Evolutionary conservation across 257 asterid species (phyloP).

Genomic region (Linaria vulgaris): DNA sequence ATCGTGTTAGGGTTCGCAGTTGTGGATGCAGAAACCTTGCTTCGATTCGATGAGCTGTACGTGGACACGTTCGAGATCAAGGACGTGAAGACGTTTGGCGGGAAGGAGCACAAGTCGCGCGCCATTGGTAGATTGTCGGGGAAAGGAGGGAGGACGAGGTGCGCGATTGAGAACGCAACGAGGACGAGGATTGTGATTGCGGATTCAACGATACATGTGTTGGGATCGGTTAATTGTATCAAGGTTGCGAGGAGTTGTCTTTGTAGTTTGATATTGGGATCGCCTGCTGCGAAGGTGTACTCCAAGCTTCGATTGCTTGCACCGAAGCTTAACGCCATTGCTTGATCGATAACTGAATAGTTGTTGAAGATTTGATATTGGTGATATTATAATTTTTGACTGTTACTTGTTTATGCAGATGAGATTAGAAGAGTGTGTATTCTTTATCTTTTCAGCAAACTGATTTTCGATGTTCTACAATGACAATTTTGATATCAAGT

Average conservation of each 20-base stretch:
- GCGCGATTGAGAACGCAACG: constrained; percentile 39
- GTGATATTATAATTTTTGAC: no score
- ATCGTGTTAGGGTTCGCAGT: constrained; percentile 48
- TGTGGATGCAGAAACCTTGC: constrained; percentile 39
- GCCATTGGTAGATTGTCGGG: constrained; percentile 57
- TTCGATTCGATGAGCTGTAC: constrained; percentile 44
- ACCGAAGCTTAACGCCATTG: not conserved
- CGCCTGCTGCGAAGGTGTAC: constrained; percentile 36
- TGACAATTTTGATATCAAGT: no score
- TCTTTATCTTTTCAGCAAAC: no score
- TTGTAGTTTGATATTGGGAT: constrained; percentile 31
- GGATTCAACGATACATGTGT: constrained; percentile 26
- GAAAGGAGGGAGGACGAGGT: constrained; percentile 51
- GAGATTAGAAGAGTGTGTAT: no score
- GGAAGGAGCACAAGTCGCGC: constrained; percentile 47
- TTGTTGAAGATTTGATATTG: no score
- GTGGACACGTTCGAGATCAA: constrained; percentile 55
- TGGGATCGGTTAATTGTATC: constrained; percentile 19
- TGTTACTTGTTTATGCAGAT: no score
- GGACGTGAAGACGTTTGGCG: constrained; percentile 49
- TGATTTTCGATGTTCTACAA: no score
- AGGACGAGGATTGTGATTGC: constrained; percentile 28
- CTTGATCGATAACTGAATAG: no score
- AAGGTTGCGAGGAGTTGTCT: constrained; percentile 31
- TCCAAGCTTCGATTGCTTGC: constrained; percentile 24